Conservation (phyloP, 345 rosid genomes). For the Rhizophora mangle region DNA sequence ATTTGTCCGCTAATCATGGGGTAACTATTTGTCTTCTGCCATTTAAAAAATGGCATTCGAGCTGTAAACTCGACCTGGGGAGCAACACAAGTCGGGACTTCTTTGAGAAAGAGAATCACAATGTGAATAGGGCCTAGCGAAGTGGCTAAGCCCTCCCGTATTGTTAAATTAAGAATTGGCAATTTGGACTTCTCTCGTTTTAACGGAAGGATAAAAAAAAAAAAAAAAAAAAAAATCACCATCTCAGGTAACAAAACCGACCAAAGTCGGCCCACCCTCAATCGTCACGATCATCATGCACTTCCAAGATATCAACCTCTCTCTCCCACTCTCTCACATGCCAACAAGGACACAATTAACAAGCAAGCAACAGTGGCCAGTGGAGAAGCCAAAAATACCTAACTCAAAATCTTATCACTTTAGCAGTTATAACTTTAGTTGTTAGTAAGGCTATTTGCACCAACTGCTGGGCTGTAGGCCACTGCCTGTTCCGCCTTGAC, state of each 20-base stretch:
- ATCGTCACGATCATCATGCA: slow-evolving; percentile 13
- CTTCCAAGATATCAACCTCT: slow-evolving; percentile 15
- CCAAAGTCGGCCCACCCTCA: slow-evolving; percentile 10
- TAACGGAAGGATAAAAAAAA: too few species aligned
- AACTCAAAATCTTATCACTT: slow-evolving; percentile 37
- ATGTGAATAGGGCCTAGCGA: background rate
- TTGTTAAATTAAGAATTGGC: too few species aligned
- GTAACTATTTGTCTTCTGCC: slow-evolving; percentile 9
- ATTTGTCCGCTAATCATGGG: slow-evolving; percentile 28
- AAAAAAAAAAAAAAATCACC: too few species aligned
- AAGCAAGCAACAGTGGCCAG: slow-evolving; percentile 5
- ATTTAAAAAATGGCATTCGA: background rate
- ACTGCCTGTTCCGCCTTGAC: slow-evolving; percentile 16
- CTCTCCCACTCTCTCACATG: slow-evolving; percentile 7
- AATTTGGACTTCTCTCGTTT: too few species aligned
- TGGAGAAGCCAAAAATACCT: slow-evolving; percentile 39
- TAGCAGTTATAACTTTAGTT: slow-evolving; percentile 50
- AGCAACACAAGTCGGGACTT: background rate
- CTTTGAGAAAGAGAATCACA: background rate
- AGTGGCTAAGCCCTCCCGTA: too few species aligned
- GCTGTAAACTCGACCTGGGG: background rate
- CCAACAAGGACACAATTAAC: background rate
- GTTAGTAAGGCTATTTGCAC: slow-evolving; percentile 41
- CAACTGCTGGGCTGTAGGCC: slow-evolving; percentile 47
- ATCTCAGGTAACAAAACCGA: background rate